These are phyloP conservation scores for Erysimum cheiranthoides DNA, from an alignment of 345 rosid genomes.

Conservation along the genomic window DNA sequence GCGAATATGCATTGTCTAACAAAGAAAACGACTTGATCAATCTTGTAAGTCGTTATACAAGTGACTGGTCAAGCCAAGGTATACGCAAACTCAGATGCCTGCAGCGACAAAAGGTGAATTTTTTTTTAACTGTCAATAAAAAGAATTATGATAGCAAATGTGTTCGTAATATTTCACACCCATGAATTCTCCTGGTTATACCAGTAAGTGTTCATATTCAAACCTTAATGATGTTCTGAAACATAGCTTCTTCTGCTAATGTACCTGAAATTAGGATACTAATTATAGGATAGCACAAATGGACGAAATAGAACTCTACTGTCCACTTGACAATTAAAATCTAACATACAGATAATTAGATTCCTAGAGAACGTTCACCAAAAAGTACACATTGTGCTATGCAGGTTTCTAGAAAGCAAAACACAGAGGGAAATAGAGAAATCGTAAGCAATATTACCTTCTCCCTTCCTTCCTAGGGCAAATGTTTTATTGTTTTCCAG, in stretches of 20 bases:
- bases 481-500: slow-evolving; percentile 48
- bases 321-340: slow-evolving; percentile 3
- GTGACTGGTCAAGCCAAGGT: slow-evolving; percentile 16
- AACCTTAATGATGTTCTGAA: slow-evolving; percentile 4
- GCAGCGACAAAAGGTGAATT: background rate
- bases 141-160: slow-evolving; percentile 1
- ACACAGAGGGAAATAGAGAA: slow-evolving; percentile 5
- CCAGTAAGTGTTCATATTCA: slow-evolving; percentile 9
- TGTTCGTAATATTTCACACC: background rate
- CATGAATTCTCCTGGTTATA: slow-evolving; percentile 12
- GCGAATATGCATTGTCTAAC: slow-evolving; percentile 5
- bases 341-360: background rate
- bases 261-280: slow-evolving; percentile 6
- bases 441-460: background rate
- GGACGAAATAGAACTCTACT: background rate
- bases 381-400: background rate
- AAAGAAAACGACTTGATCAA: background rate
- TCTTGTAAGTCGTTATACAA: background rate
- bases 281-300: background rate
- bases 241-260: slow-evolving; percentile 21
- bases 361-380: background rate
- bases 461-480: background rate
- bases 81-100: slow-evolving; percentile 5
- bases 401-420: slow-evolving; percentile 5
- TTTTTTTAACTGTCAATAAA: background rate